These are phyloP conservation scores for Alternaria tenuissima DNA, from an alignment of 2,329 filamentous ascomycete species.

Conservation along the genomic window DNA sequence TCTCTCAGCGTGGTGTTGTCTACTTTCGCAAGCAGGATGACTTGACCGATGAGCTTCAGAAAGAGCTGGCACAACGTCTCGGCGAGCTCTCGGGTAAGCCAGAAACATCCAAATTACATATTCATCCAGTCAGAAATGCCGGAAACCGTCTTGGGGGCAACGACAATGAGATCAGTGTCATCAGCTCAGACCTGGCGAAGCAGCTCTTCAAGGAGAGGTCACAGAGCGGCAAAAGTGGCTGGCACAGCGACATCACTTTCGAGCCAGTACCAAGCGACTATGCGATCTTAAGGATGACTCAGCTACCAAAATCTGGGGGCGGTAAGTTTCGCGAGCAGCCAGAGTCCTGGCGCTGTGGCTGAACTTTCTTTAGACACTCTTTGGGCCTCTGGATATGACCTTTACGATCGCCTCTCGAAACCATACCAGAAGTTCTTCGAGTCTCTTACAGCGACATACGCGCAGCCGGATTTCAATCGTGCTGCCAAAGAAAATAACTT, in stretches of 20 bases:
- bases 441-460: conserved; percentile 56
- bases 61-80: conserved; percentile 62
- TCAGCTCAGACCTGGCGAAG: conserved; percentile 48
- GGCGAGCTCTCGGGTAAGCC: conserved; percentile 68
- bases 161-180: conserved; percentile 52
- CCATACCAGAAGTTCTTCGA: conserved; percentile 61
- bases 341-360: neutral
- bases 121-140: conserved; percentile 64
- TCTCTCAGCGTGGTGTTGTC: conserved; percentile 63
- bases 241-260: conserved; percentile 61
- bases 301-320: conserved; percentile 45
- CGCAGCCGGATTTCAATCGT: conserved; percentile 54
- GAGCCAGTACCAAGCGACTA: conserved; percentile 52
- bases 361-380: conserved; percentile 36
- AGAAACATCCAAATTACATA: conserved; percentile 64
- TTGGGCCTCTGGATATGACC: conserved; percentile 51
- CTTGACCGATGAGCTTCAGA: conserved; percentile 62
- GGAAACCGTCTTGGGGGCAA: conserved; percentile 53
- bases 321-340: conserved; percentile 52
- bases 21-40: conserved; percentile 64
- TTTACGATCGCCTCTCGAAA: conserved; percentile 60
- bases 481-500: conserved; percentile 53
- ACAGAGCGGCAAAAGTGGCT: conserved; percentile 60
- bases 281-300: conserved; percentile 45
- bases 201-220: conserved; percentile 42